Base-by-base conservation (phyloP, 2,329 filamentous ascomycete genomes). In the Penicillium sp. region DNA sequence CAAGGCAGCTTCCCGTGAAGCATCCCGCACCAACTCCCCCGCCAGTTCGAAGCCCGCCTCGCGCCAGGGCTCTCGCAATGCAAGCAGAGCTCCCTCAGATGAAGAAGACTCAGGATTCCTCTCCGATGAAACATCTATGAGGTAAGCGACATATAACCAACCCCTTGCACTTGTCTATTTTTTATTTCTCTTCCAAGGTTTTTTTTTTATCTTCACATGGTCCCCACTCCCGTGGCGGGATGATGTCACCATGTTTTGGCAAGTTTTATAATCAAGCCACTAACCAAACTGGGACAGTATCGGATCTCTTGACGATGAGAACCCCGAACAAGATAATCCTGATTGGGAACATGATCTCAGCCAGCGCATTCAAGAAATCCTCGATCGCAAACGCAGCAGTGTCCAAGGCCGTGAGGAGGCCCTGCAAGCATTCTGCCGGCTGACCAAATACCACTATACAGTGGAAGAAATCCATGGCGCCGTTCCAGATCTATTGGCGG, bases 351-450 rank as follows among this genome's bases (percentile, higher is more conserved):
- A 83, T 16, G 81, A 84, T 54, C 75, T 92, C 33, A 78, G 81
- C 28, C 82, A 86, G 59, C 83, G 87, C 55, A 85, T 95, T 59
- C 80, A 87, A 45, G 85, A 89, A 62, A 83, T 96, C 28, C 80
- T 88, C 52, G 85, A 89, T 63, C 86, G 89, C 65, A 96, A 95
- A 79, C 85, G 88, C 61, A 90, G 87, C 73, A 91, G 86, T 61
- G 83, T 82, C 25, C 84, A 89, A 59, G 84, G 85, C 22, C 84
- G 91, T 50, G 88, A 91, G 65, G 79, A 84, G 38, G 82, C 81
- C 30, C 76, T 91, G 46, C 77, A 77, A 42, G 79, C 78, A 1
- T 90, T 87, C 69, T 80, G 82, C 38, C 82, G 86, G 49, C 79
- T 89, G 19, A 72, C 92, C 49, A 89, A 87, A 59, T 81, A 84